Evolutionary conservation across 805 yeast species (phyloP).

Genomic region (Metschnikowia lochheadii): DNA sequence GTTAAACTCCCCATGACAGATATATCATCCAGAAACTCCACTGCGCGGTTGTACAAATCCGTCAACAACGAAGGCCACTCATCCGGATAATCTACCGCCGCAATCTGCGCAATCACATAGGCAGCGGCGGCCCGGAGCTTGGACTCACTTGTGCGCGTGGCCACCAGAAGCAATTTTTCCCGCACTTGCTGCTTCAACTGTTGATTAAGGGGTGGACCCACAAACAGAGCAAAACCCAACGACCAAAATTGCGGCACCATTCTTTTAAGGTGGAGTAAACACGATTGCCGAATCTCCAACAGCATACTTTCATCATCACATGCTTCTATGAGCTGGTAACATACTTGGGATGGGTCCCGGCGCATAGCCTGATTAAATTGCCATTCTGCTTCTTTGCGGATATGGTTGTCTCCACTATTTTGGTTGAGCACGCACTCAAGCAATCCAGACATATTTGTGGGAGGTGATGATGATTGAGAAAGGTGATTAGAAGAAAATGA

Average conservation of each 20-base stretch:
- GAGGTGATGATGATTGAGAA: too few relatives aligned
- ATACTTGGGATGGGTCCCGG: conserved; percentile 46
- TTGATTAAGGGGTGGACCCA: conserved; percentile 59
- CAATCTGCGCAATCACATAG: conserved; percentile 76
- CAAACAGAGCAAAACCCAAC: conserved; percentile 70
- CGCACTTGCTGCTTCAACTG: conserved; percentile 52
- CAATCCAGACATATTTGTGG: too few relatives aligned
- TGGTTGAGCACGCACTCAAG: conserved; percentile 23
- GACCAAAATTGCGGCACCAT: conserved; percentile 77
- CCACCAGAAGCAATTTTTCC: conserved; percentile 44
- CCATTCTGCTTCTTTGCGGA: conserved; percentile 51
- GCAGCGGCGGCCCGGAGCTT: conserved; percentile 66
- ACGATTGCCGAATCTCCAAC: conserved; percentile 51
- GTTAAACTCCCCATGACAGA: conserved; percentile 51
- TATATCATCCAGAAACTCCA: conserved; percentile 24
- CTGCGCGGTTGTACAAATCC: conserved; percentile 42
- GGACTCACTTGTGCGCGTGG: conserved; percentile 41
- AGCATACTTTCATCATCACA: conserved; percentile 5
- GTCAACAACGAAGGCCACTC: conserved; percentile 81
- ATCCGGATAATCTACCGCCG: conserved; percentile 89
- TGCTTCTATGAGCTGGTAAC: conserved; percentile 34
- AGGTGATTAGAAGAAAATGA: too few relatives aligned
- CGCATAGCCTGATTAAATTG: conserved; percentile 41
- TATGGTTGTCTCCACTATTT: conserved; percentile 45
- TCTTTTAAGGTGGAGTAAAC: conserved; percentile 62